These are phyloP conservation scores for Bimuria novae-zelandiae DNA, from an alignment of 2,329 filamentous ascomycete species.

Conservation along the genomic window DNA sequence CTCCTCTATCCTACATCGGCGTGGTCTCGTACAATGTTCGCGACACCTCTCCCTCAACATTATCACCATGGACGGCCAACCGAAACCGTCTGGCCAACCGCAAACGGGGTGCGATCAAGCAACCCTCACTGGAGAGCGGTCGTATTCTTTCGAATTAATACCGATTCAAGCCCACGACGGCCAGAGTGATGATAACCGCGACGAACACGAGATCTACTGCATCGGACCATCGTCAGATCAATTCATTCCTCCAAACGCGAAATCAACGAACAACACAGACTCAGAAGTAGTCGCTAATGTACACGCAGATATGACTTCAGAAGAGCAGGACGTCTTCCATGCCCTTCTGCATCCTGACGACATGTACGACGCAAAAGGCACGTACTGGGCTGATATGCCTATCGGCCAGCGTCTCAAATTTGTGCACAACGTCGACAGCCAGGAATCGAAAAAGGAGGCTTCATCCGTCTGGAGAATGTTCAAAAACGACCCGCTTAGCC, in stretches of 20 bases:
- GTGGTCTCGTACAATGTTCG: background rate
- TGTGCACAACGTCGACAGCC: slow-evolving; percentile 72
- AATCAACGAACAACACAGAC: background rate
- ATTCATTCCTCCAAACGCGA: background rate
- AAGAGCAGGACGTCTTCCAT: slow-evolving; percentile 70
- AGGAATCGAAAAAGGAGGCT: slow-evolving; percentile 72
- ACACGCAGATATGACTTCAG: slow-evolving; percentile 56
- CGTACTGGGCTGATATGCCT: slow-evolving; percentile 92
- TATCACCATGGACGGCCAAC: no score
- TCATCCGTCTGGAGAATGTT: slow-evolving; percentile 73
- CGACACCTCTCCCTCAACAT: slow-evolving; percentile 17
- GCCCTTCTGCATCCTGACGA: slow-evolving; percentile 86
- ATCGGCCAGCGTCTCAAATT: slow-evolving; percentile 72
- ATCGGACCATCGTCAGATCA: no score
- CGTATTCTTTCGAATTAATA: no score
- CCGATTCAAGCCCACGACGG: no score
- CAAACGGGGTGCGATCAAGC: no score
- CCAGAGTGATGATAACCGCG: no score
- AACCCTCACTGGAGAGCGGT: no score
- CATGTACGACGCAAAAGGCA: slow-evolving; percentile 78
- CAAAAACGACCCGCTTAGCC: slow-evolving; percentile 83
- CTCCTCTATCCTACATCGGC: no score
- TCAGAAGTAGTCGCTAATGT: slow-evolving; percentile 22
- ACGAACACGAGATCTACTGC: no score
- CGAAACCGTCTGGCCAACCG: no score